phyloP scores from a whole-genome alignment of 2,329 filamentous ascomycete species.

The Fusarium longipes region DNA sequence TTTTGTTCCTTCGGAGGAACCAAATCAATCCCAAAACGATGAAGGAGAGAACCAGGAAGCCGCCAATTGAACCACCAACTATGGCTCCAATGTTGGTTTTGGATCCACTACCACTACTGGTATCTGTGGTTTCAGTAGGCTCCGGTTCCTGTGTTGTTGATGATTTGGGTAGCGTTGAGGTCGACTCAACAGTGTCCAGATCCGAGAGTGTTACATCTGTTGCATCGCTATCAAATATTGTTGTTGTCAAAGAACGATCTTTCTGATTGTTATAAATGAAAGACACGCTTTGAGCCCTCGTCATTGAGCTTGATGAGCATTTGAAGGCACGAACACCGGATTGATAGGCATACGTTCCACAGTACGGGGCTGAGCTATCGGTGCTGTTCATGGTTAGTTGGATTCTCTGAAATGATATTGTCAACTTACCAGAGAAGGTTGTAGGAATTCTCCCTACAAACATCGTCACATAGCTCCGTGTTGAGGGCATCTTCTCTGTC shows the following conservation, averaged over 20 bases:
- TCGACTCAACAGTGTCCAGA: background rate
- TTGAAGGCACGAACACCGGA: slow-evolving; percentile 18
- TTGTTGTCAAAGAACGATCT: background rate
- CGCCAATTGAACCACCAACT: slow-evolving; percentile 22
- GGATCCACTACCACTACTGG: background rate
- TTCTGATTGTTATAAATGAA: slow-evolving; percentile 22
- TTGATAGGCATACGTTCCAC: slow-evolving; percentile 24
- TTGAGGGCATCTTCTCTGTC: background rate
- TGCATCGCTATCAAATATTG: background rate
- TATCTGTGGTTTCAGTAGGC: background rate
- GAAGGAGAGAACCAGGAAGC: slow-evolving; percentile 10
- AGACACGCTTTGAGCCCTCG: slow-evolving; percentile 11
- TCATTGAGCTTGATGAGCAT: slow-evolving; percentile 10
- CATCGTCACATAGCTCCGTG: slow-evolving; percentile 20
- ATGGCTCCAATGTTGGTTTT: slow-evolving; percentile 25
- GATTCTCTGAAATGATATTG: rapidly evolving
- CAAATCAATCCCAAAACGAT: slow-evolving; percentile 17
- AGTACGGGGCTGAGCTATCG: slow-evolving; percentile 21
- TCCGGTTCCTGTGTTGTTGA: background rate
- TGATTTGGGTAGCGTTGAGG: background rate
- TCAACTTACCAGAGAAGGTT: slow-evolving; percentile 29
- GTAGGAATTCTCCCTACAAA: slow-evolving; percentile 30
- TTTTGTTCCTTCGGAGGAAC: slow-evolving; percentile 18
- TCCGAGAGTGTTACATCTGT: background rate
- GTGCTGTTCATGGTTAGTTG: slow-evolving; percentile 5